A percentile compares a stretch with the other conserved stretches of the same genome.
phyloP scores from a whole-genome alignment of 2,329 filamentous ascomycete genomes.

The Xylariaceae sp. region DNA sequence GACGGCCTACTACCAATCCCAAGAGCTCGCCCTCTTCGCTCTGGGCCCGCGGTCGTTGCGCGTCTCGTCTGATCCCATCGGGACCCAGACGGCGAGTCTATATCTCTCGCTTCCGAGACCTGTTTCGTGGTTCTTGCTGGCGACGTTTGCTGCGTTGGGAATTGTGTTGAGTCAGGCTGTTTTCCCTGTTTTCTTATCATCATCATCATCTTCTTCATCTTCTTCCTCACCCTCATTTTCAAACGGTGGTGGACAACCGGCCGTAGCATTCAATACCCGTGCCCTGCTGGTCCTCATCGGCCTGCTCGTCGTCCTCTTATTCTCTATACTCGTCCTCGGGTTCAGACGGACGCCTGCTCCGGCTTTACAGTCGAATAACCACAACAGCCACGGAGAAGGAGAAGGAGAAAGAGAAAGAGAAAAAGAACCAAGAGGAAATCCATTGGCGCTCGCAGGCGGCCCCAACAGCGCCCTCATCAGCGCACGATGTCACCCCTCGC shows the following conservation, averaged over 20 bases:
- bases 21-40: conserved; percentile 45
- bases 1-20: conserved; percentile 44
- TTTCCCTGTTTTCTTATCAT: conserved; percentile 27
- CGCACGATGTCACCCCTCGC: conserved; percentile 40
- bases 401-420: no score
- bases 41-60: conserved; percentile 36
- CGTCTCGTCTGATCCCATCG: conserved; percentile 39
- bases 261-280: conserved; percentile 39
- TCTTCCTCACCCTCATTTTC: no score
- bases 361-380: conserved; percentile 7
- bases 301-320: conserved; percentile 36
- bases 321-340: conserved; percentile 36
- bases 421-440: conserved; percentile 38
- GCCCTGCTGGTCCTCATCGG: conserved; percentile 39
- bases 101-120: conserved; percentile 46
- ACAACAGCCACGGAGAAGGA: no score
- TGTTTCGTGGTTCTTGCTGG: conserved; percentile 40
- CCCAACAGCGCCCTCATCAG: conserved; percentile 49
- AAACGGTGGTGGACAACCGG: conserved; percentile 6
- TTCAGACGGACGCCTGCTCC: conserved; percentile 36
- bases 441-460: conserved; percentile 42
- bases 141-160: conserved; percentile 39
- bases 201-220: neutral
- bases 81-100: conserved; percentile 42
- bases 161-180: conserved; percentile 44